Evolutionary conservation across 129 eudicot species (phyloP).

Genomic region (Chrysanthemum seticuspe): DNA sequence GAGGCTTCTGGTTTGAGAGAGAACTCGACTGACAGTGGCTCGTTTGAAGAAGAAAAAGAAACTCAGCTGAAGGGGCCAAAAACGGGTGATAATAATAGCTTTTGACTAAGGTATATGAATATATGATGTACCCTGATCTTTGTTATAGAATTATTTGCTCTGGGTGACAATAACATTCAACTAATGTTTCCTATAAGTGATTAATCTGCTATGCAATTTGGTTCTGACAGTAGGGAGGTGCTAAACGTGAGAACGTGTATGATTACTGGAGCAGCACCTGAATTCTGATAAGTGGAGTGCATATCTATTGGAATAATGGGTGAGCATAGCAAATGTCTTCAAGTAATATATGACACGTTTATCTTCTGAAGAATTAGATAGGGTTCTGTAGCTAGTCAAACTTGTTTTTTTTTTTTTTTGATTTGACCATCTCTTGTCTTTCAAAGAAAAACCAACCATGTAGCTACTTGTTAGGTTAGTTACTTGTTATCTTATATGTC

Average conservation of each 20-base stretch:
- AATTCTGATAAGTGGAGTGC: constrained; percentile 9
- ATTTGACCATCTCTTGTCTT: not conserved
- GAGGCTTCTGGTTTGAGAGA: constrained; percentile 8
- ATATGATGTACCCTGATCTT: not conserved
- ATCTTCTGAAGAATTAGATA: not conserved
- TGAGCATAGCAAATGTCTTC: not conserved
- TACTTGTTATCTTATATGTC: not conserved
- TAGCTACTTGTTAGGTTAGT: not conserved
- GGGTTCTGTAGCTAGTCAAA: not conserved
- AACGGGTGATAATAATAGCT: not conserved
- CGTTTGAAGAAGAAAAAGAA: constrained; percentile 1
- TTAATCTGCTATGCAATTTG: constrained; percentile 1
- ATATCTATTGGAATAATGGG: not conserved
- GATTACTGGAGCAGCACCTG: constrained; percentile 38
- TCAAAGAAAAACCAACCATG: not conserved
- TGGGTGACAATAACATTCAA: not conserved
- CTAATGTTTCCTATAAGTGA: not conserved
- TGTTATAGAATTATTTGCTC: not conserved
- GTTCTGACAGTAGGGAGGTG: constrained; percentile 1
- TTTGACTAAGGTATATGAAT: constrained; percentile 21
- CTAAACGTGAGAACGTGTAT: constrained; percentile 17
- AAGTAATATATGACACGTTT: not conserved
- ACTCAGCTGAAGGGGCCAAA: not conserved
- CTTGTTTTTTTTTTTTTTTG: not conserved
- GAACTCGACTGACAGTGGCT: not conserved